Evolutionary conservation across 371 early-diverging fungal genomes (phyloP).

Genomic region (Mycotypha africana): DNA sequence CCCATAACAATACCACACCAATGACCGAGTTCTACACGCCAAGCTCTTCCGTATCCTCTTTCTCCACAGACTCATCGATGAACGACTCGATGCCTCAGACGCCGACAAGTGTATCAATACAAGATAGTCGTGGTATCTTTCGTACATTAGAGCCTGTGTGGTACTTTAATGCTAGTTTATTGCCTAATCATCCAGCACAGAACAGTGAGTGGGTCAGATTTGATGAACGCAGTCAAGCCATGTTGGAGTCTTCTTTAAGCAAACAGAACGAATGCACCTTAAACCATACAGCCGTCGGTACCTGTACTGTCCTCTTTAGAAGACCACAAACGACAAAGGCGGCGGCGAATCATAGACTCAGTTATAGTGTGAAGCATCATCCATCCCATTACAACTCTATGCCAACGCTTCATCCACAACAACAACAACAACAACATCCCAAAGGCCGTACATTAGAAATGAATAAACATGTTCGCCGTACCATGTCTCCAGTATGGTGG

Average conservation of each 20-base stretch:
- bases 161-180: conserved; percentile 21
- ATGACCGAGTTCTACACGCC: conserved; percentile 2
- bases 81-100: conserved; percentile 17
- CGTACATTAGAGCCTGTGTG: conserved; percentile 41
- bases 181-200: not conserved
- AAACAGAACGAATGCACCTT: conserved; percentile 13
- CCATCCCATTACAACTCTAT: conserved; percentile 14
- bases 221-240: conserved; percentile 20
- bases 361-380: conserved; percentile 3
- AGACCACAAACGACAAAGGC: too few species aligned
- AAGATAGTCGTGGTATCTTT: conserved; percentile 33
- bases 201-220: conserved; percentile 26
- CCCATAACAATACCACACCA: conserved; percentile 1
- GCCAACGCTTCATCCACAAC: conserved; percentile 8
- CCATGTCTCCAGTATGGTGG: conserved; percentile 39
- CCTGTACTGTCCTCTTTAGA: conserved; percentile 17
- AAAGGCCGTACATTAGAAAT: conserved; percentile 14
- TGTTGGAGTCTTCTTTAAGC: conserved; percentile 15
- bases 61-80: conserved; percentile 15
- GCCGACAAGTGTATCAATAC: conserved; percentile 16
- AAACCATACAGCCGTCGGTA: conserved; percentile 8
- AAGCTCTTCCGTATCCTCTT: conserved; percentile 19
- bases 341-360: not conserved
- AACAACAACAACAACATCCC: not conserved
- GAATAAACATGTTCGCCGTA: conserved; percentile 27